Percentiles rank a stretch among this genome's conserved stretches.
phyloP scores from a whole-genome alignment of 306 rosid species.

The Geum urbanum region DNA sequence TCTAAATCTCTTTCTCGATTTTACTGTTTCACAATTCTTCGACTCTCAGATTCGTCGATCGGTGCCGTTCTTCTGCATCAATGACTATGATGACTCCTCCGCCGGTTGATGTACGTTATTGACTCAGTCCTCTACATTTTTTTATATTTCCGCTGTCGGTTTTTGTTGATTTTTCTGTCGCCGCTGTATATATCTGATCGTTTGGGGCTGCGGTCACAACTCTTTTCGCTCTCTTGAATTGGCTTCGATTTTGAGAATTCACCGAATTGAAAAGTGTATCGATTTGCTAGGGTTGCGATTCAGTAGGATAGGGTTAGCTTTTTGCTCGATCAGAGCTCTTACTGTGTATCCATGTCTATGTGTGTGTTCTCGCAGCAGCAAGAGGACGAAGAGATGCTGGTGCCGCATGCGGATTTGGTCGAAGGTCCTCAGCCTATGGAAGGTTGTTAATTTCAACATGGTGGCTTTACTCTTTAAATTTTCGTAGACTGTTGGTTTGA shows the following conservation, averaged over 20 bases:
- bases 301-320: slow-evolving; percentile 34
- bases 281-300: slow-evolving; percentile 40
- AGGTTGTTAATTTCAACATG: slow-evolving; percentile 29
- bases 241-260: slow-evolving; percentile 21
- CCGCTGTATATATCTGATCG: slow-evolving; percentile 27
- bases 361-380: slow-evolving; percentile 39
- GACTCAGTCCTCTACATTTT: slow-evolving; percentile 11
- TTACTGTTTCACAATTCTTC: slow-evolving; percentile 22
- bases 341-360: slow-evolving; percentile 20
- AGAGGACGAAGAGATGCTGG: slow-evolving; percentile 61
- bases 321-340: slow-evolving; percentile 36
- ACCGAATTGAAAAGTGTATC: slow-evolving; percentile 2
- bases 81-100: slow-evolving; percentile 60
- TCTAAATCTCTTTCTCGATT: neutral
- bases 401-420: slow-evolving; percentile 50
- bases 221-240: slow-evolving; percentile 16
- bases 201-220: slow-evolving; percentile 10
- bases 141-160: neutral
- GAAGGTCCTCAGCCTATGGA: slow-evolving; percentile 68
- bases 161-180: slow-evolving; percentile 7
- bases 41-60: slow-evolving; percentile 50
- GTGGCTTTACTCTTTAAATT: slow-evolving; percentile 3
- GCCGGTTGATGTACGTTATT: slow-evolving; percentile 39
- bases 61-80: slow-evolving; percentile 27
- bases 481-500: slow-evolving; percentile 3